phyloP scores from a whole-genome alignment of 2,329 filamentous ascomycete species.

The Escovopsis sp. region DNA sequence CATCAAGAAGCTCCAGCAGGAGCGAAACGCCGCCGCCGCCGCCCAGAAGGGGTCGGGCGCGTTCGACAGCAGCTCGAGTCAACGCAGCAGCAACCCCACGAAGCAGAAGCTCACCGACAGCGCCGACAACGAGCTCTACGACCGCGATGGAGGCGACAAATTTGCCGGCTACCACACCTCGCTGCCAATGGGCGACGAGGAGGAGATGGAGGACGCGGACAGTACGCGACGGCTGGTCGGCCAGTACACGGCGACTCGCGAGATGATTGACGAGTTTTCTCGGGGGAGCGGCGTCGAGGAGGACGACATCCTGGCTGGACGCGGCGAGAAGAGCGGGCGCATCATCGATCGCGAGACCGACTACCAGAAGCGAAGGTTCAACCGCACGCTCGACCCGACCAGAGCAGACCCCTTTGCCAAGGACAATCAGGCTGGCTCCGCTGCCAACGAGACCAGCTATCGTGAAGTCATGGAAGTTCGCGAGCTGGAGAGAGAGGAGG shows the following conservation, averaged over 20 bases:
- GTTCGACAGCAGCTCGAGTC: slow-evolving; percentile 60
- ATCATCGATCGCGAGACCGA: slow-evolving; percentile 91
- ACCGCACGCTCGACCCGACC: slow-evolving; percentile 74
- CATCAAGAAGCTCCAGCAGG: slow-evolving; percentile 76
- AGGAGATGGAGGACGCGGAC: slow-evolving; percentile 62
- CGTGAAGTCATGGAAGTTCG: slow-evolving; percentile 81
- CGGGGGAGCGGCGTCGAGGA: slow-evolving; percentile 76
- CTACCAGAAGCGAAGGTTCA: slow-evolving; percentile 90
- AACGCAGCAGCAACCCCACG: slow-evolving; percentile 68
- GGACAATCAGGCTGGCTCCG: slow-evolving; percentile 52
- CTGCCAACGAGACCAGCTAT: slow-evolving; percentile 66
- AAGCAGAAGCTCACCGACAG: slow-evolving; percentile 85
- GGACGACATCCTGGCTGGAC: slow-evolving; percentile 72
- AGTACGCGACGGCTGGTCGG: slow-evolving; percentile 68
- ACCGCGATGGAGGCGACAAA: slow-evolving; percentile 60
- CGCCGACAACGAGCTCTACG: slow-evolving; percentile 82
- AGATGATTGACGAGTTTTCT: slow-evolving; percentile 90
- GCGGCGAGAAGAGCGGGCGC: slow-evolving; percentile 73
- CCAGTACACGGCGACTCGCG: slow-evolving; percentile 86
- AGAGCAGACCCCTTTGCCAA: slow-evolving; percentile 74
- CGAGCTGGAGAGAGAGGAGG: slow-evolving; percentile 87
- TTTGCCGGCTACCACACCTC: slow-evolving; percentile 86
- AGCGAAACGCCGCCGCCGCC: slow-evolving; percentile 71
- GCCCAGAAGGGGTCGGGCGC: slow-evolving; percentile 69
- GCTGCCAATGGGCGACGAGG: slow-evolving; percentile 63